Conservation (phyloP, 1,139 yeast species). For the Martiniozyma asiatica region DNA sequence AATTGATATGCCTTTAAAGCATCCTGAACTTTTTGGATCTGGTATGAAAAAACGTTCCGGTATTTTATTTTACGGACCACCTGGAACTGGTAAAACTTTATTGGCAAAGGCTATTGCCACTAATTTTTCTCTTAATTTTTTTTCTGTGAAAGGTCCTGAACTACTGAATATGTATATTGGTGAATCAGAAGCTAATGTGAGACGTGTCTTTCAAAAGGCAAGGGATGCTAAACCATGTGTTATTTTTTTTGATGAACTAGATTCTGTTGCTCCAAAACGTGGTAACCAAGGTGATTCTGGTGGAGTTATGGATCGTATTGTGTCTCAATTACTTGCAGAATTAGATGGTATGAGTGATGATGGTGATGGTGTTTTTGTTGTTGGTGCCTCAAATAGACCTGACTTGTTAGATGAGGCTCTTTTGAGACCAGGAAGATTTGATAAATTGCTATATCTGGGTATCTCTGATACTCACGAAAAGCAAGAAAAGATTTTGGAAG, state of each 20-base stretch:
- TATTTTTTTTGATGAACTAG: constrained; percentile 91
- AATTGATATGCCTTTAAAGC: constrained; percentile 88
- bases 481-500: constrained; percentile 75
- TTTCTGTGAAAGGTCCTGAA: constrained; percentile 95
- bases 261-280: constrained; percentile 94
- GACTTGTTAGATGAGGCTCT: constrained; percentile 90
- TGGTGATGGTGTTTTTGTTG: constrained; percentile 83
- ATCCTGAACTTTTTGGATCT: constrained; percentile 76
- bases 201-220: constrained; percentile 86
- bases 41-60: constrained; percentile 94
- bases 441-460: constrained; percentile 86
- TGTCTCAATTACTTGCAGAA: constrained; percentile 87
- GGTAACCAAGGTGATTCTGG: constrained; percentile 98
- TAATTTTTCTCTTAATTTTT: constrained; percentile 82
- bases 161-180: constrained; percentile 94
- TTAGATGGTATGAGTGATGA: constrained; percentile 86
- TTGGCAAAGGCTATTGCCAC: constrained; percentile 96
- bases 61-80: constrained; percentile 90
- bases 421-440: constrained; percentile 91
- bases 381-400: constrained; percentile 95
- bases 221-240: constrained; percentile 97
- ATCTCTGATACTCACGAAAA: constrained; percentile 85
- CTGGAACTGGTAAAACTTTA: constrained; percentile 94
- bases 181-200: constrained; percentile 93
- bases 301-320: constrained; percentile 97